Percentiles rank a stretch among this genome's conserved stretches.
Conservation (phyloP, 805 yeast genomes). For the Sungouiella thailandica region DNA sequence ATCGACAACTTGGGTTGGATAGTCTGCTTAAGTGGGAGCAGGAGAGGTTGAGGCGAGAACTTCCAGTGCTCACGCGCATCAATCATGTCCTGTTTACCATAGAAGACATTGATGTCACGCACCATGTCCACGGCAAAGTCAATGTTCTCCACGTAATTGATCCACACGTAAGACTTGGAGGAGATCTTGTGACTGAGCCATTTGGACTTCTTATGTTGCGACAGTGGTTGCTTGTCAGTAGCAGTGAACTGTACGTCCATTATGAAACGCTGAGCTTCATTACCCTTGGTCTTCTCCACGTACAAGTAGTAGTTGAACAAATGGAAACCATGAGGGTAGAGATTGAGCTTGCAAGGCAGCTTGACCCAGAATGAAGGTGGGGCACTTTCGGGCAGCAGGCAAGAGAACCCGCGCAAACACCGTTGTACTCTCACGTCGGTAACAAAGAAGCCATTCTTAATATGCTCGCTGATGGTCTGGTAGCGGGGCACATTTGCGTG, state of each 20-base stretch:
- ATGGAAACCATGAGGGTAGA: conserved; percentile 7
- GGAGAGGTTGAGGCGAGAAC: conserved; percentile 14
- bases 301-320: conserved; percentile 14
- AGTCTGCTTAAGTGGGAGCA: conserved; percentile 11
- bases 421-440: conserved; percentile 10
- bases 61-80: conserved; percentile 24
- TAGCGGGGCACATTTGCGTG: conserved; percentile 3
- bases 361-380: conserved; percentile 7
- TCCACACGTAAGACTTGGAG: conserved; percentile 9
- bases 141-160: conserved; percentile 7
- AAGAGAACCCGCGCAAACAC: conserved; percentile 14
- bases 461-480: conserved; percentile 9
- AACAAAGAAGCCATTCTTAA: conserved; percentile 7
- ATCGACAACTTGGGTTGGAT: conserved; percentile 18
- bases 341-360: conserved; percentile 10
- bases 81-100: conserved; percentile 25
- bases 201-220: conserved; percentile 3
- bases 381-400: conserved; percentile 4
- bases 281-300: conserved; percentile 8
- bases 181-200: conserved; percentile 5
- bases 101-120: conserved; percentile 24
- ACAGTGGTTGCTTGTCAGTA: conserved; percentile 5
- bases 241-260: conserved; percentile 9
- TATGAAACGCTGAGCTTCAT: conserved; percentile 7
- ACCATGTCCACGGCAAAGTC: conserved; percentile 14